These are phyloP conservation scores for Diaporthe capsici DNA, from an alignment of 2,329 filamentous ascomycete genomes.

Conservation along the genomic window DNA sequence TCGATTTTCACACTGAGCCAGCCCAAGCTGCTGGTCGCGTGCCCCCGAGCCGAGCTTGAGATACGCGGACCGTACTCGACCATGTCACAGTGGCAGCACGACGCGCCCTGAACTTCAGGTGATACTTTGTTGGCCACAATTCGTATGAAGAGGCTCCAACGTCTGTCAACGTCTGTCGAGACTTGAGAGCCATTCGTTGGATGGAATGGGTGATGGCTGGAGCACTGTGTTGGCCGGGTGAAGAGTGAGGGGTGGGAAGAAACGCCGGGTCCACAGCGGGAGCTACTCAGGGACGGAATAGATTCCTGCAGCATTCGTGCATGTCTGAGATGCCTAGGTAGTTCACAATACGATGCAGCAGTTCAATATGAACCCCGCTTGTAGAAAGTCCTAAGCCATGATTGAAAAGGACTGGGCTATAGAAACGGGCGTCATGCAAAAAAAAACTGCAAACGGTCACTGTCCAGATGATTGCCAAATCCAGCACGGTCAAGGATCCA, in stretches of 20 bases:
- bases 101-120: background rate
- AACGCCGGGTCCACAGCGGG: constrained; percentile 16
- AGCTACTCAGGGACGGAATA: constrained; percentile 14
- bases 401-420: background rate
- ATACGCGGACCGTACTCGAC: background rate
- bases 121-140: background rate
- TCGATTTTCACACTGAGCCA: background rate
- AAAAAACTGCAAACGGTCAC: constrained; percentile 14
- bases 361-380: background rate
- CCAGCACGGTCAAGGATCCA: background rate
- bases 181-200: background rate
- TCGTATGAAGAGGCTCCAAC: background rate
- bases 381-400: background rate
- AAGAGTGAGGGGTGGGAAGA: background rate
- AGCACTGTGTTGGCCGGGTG: background rate
- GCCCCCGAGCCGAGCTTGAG: background rate
- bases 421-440: background rate
- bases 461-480: background rate
- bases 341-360: background rate
- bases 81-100: background rate
- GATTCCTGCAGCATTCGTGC: constrained; percentile 8
- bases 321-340: background rate
- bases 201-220: background rate
- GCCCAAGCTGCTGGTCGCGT: constrained; percentile 19
- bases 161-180: background rate